Base-by-base conservation (phyloP, 1,284 basidiomycete species). In the Dichomitus squalens region DNA sequence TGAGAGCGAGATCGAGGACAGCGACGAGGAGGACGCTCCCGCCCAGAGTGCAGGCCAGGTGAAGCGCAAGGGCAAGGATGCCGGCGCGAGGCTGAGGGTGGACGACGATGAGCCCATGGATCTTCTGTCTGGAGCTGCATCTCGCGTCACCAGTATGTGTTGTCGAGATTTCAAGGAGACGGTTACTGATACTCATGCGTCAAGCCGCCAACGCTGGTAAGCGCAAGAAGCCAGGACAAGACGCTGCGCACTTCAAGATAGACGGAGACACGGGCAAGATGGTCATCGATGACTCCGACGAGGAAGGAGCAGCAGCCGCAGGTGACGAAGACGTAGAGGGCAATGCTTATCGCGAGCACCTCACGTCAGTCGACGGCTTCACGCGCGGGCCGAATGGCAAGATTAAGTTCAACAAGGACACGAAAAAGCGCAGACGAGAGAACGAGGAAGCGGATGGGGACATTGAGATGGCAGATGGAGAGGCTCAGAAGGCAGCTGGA, bases 71-170 rank as follows among this genome's bases (percentile, higher is more conserved):
- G 72, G 66, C 23, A 60, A 66, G n/a, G 65, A 72, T 14, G 70
- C 75, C 18, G 81, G 84, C 38, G 76, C 83, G 29, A 83, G 86
- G n/a, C 81, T 99, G 56, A 85, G 92, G 36, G 78, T 93, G 63
- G 96, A 98, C 70, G 90, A 94, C 56, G 94, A 98, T 68, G 90
- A 96, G 65, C 96, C 97, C 1, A 93, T 98, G 87, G 96, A 99
- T 77, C 80, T 99, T 54, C 78, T 99, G 6, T 88, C 94, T 58
- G 91, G 95, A 58, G 81, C 88, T 70, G 88, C 89, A 16, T 84
- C 90, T 31, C 84, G 87, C 49, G 78, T 96, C 18, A 90, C 88
- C 4, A 86, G 93, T 93, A 70, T 63, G 89, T 74, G 39, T 50
- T 18, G 5, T 39, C 20, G 33, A 8, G n/a, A 31, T 23, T n/a